These are phyloP conservation scores for Botrytis pseudocinerea DNA, from an alignment of 2,329 filamentous ascomycete species.

Conservation along the genomic window DNA sequence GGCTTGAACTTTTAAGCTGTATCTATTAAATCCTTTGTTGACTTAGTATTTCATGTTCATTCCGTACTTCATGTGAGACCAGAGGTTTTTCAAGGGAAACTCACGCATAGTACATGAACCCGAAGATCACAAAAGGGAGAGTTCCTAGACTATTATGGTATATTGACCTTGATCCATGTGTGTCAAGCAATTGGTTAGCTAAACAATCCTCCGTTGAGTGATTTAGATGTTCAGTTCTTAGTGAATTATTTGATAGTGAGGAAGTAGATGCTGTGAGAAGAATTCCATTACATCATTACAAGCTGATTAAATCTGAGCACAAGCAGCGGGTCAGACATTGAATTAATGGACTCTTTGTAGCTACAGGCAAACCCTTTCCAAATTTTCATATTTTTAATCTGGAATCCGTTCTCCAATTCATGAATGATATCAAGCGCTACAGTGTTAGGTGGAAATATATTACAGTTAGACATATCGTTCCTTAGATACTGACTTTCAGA, in stretches of 20 bases:
- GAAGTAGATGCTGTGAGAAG: no score
- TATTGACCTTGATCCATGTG: background rate
- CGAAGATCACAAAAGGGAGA: background rate
- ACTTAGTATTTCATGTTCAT: background rate
- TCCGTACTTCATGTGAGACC: background rate
- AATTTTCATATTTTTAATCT: background rate
- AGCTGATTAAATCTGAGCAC: background rate
- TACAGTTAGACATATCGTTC: background rate
- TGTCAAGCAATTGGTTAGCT: background rate
- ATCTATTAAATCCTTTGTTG: no score
- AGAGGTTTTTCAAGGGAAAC: background rate
- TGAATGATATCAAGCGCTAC: background rate
- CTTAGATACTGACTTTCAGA: no score
- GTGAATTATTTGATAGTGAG: fast-evolving
- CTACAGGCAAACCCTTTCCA: no score
- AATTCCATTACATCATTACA: background rate
- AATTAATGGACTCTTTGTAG: fast-evolving
- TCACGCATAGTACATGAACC: background rate
- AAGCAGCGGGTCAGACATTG: background rate
- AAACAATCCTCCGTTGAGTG: background rate
- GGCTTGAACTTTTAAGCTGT: no score
- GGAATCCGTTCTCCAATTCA: background rate
- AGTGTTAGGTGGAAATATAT: background rate
- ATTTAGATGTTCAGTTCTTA: background rate
- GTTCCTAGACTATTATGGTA: background rate